Evolutionary conservation across 345 rosid species (phyloP).

Genomic region (Kernera saxatilis): DNA sequence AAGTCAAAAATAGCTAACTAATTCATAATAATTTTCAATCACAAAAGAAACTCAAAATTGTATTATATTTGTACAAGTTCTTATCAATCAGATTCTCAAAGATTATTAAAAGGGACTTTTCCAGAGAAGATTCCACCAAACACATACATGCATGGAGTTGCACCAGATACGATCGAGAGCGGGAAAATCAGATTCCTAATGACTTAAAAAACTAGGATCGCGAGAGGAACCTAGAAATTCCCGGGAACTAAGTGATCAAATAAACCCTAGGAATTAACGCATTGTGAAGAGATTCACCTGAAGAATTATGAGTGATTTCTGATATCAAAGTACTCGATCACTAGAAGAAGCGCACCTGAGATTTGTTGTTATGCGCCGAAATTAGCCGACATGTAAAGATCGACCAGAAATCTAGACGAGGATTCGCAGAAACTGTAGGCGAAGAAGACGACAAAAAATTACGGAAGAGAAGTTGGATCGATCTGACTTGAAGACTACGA

Average conservation of each 20-base stretch:
- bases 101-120: background rate
- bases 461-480: background rate
- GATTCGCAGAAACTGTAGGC: background rate
- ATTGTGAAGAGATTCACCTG: constrained; percentile 9
- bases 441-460: constrained; percentile 3
- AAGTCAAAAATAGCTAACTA: no score
- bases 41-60: no score
- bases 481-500: constrained; percentile 1
- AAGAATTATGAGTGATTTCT: background rate
- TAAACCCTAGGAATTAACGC: background rate
- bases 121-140: background rate
- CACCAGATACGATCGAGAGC: constrained; percentile 10
- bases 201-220: background rate
- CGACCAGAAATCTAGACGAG: background rate
- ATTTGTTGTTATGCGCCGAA: background rate
- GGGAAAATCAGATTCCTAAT: background rate
- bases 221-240: background rate
- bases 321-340: background rate
- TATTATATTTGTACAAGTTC: no score
- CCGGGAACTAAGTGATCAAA: background rate
- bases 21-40: no score
- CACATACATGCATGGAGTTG: constrained; percentile 19
- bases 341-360: background rate
- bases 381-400: background rate
- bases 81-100: background rate